Percentiles rank a stretch among this genome's conserved stretches.
Evolutionary conservation across 2,329 filamentous ascomycete species (phyloP).

Genomic region (Pseudogymnoascus sp.): DNA sequence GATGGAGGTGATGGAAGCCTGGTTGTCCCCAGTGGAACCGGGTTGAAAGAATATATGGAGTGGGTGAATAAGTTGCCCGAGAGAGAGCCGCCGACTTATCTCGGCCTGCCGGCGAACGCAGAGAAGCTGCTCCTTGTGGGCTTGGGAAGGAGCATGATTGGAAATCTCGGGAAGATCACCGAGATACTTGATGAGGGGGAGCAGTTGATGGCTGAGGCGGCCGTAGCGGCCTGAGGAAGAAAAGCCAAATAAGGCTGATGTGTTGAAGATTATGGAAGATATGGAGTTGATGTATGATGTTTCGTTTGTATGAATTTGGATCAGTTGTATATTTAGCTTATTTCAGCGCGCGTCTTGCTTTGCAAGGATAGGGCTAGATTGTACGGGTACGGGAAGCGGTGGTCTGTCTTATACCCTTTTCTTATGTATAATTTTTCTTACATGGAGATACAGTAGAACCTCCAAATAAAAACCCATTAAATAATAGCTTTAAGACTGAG

Average conservation of each 20-base stretch:
- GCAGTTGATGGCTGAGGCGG: conserved; percentile 68
- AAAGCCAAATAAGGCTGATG: background rate
- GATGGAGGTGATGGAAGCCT: conserved; percentile 49
- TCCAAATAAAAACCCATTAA: background rate
- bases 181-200: conserved; percentile 91
- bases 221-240: conserved; percentile 12
- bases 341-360: conserved; percentile 6
- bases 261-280: conserved; percentile 5
- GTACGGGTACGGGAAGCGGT: conserved; percentile 4
- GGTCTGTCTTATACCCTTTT: conserved; percentile 8
- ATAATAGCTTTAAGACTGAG: background rate
- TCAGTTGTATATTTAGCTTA: conserved; percentile 7
- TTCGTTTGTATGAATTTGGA: conserved; percentile 8
- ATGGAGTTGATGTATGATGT: background rate
- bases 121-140: conserved; percentile 92
- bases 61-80: conserved; percentile 93
- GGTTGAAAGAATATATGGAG: conserved; percentile 74
- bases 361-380: conserved; percentile 1
- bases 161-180: conserved; percentile 76
- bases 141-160: conserved; percentile 76
- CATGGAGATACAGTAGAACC: background rate
- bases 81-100: conserved; percentile 89
- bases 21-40: conserved; percentile 71
- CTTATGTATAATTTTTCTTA: background rate
- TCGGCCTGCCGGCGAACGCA: conserved; percentile 88